A percentile compares a stretch with the other conserved stretches of the same genome.
These are phyloP conservation scores for Phoenix dactylifera DNA, from an alignment of 176 grass and related monocot genomes.

Conservation along the genomic window DNA sequence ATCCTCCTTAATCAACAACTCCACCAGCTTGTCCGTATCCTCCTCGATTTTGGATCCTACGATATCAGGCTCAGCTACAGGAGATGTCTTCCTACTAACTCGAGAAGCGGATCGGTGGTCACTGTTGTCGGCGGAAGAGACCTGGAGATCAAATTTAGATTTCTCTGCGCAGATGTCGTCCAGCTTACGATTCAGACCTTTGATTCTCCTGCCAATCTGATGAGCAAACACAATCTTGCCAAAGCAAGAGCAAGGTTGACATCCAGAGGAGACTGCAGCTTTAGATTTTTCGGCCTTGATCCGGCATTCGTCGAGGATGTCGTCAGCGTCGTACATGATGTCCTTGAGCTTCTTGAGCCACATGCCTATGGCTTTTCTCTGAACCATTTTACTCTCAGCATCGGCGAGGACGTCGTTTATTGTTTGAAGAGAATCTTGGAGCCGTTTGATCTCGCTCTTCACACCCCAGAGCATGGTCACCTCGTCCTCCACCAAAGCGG, in stretches of 20 bases:
- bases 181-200: no score
- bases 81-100: no score
- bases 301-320: constrained; percentile 26
- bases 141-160: no score
- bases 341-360: constrained; percentile 35
- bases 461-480: constrained; percentile 29
- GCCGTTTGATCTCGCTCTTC: constrained; percentile 23
- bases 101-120: no score
- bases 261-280: not conserved
- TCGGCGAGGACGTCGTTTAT: constrained; percentile 16
- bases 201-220: no score
- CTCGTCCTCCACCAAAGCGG: constrained; percentile 15
- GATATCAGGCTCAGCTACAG: no score
- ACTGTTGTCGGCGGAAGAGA: no score
- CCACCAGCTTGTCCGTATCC: constrained; percentile 11
- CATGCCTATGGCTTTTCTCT: constrained; percentile 4
- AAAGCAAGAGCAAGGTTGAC: not conserved
- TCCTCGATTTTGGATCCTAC: constrained; percentile 15
- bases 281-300: constrained; percentile 12
- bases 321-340: constrained; percentile 34
- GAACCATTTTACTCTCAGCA: constrained; percentile 26
- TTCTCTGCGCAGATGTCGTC: no score
- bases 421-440: not conserved
- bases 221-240: no score
- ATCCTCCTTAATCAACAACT: constrained; percentile 20